Evolutionary conservation across 805 yeast species (phyloP).

Genomic region (Barnettozyma californica): DNA sequence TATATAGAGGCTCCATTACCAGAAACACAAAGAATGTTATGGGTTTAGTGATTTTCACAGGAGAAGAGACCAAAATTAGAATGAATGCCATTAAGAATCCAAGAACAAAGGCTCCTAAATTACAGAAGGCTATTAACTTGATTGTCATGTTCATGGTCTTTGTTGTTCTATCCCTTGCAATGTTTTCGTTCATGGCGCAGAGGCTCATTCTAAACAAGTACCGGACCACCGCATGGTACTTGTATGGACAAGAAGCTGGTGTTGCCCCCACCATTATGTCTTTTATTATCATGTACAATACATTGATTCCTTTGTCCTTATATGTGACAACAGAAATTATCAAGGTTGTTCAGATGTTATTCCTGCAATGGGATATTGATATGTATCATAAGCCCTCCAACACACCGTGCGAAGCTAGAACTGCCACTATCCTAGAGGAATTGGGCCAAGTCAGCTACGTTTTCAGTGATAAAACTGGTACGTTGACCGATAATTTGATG

Average conservation of each 20-base stretch:
- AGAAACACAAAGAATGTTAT: slow-evolving; percentile 73
- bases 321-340: slow-evolving; percentile 96
- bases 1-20: slow-evolving; percentile 84
- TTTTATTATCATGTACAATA: slow-evolving; percentile 93
- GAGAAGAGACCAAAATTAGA: slow-evolving; percentile 92
- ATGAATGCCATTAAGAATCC: slow-evolving; percentile 92
- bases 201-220: slow-evolving; percentile 40
- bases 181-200: slow-evolving; percentile 80
- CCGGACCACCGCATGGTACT: slow-evolving; percentile 62
- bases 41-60: slow-evolving; percentile 87
- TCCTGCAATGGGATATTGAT: slow-evolving; percentile 87
- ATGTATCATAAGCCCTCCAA: slow-evolving; percentile 83
- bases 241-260: slow-evolving; percentile 68
- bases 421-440: slow-evolving; percentile 94
- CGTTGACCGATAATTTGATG: slow-evolving; percentile 93
- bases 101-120: slow-evolving; percentile 86
- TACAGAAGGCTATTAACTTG: slow-evolving; percentile 75
- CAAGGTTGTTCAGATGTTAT: slow-evolving; percentile 76
- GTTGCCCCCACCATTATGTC: slow-evolving; percentile 91
- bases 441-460: slow-evolving; percentile 94
- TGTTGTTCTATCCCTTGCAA: slow-evolving; percentile 67
- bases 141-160: slow-evolving; percentile 86
- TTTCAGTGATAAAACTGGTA: slow-evolving; percentile 96
- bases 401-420: slow-evolving; percentile 91
- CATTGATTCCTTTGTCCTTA: slow-evolving; percentile 88